Base-by-base conservation (phyloP, 257 asterid genomes). In the Nicotiana tomentosiformis region DNA sequence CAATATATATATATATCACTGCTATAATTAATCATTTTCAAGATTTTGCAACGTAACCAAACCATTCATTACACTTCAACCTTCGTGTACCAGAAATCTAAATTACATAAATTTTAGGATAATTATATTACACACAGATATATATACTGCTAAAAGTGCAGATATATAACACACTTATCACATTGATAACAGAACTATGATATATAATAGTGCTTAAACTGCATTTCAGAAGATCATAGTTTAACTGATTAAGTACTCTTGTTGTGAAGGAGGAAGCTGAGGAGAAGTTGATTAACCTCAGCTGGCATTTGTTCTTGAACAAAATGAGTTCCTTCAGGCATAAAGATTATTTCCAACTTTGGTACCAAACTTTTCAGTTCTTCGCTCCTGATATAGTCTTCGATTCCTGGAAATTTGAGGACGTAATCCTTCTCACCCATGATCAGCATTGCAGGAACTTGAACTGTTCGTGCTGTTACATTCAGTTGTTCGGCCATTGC, bases 391-490 rank as follows among this genome's bases (percentile, higher is more conserved):
- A 91, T 89, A 88, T 92, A 93, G 43, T 90, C 49, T 39, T 39
- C 10, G 10, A 39, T 39, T 39, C 49, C 49, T 39, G 49, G 49
- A 39, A 39, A 39, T 66, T 84, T 92, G 61, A 91, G 37, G 78
- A 85, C 90, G 53, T 91, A 93, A 80, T 93, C 97, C 72, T 92
- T 89, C 90, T 92, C 93, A 20, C 98, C 98, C 91, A 88, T 90
- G 56, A 92, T 91, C 82, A 91, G 86, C 70, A 92, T 83, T 11
- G 92, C 88, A 7, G 98, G 95, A 68, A 87, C 87, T 7, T 93
- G 90, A 56, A 92, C 86, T 69, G 82, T 87, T 23, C 88, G 90
- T 39, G 55, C 78, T 81, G 67, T 67, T 7, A 77, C 12, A 29
- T 81, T 81, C n/a, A 74, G n/a, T 20, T 79, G 43, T 20, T 82